Percentiles rank a stretch among this genome's conserved stretches.
These are phyloP conservation scores for Neurospora sp. DNA, from an alignment of 495 filamentous ascomycete species.

Conservation along the genomic window DNA sequence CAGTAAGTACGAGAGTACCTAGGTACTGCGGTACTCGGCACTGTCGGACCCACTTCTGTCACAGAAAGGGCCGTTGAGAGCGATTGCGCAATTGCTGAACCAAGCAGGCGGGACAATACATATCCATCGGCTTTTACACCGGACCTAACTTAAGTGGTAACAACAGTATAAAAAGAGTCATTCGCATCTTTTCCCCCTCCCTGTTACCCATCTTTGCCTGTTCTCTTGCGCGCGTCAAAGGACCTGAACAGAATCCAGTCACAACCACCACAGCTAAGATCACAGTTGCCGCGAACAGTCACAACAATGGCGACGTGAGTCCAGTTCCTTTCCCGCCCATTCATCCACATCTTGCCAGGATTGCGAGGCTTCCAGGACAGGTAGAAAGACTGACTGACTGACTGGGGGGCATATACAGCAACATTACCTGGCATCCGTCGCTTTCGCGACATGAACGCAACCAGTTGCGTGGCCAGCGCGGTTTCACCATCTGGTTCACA, in stretches of 20 bases:
- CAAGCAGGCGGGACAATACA: not conserved
- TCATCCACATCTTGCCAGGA: not conserved
- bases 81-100: not conserved
- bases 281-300: not conserved
- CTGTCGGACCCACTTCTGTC: not conserved
- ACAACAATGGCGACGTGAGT: conserved; percentile 12
- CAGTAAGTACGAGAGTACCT: not conserved
- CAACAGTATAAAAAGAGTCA: not conserved
- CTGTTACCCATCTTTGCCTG: not conserved
- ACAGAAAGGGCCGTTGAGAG: not conserved
- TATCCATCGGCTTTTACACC: not conserved
- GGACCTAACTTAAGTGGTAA: not conserved
- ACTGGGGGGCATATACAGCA: conserved; percentile 41
- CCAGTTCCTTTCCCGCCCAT: not conserved
- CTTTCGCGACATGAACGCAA: conserved; percentile 80
- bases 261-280: not conserved
- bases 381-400: not conserved
- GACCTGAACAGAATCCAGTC: not conserved
- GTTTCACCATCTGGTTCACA: conserved; percentile 96
- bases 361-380: not conserved
- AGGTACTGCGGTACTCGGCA: not conserved
- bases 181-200: not conserved
- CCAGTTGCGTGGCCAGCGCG: conserved; percentile 66
- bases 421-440: conserved; percentile 96
- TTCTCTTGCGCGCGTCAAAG: not conserved